Conservation (phyloP, 2,329 filamentous ascomycete genomes). For the Talaromyces rugulosus region DNA sequence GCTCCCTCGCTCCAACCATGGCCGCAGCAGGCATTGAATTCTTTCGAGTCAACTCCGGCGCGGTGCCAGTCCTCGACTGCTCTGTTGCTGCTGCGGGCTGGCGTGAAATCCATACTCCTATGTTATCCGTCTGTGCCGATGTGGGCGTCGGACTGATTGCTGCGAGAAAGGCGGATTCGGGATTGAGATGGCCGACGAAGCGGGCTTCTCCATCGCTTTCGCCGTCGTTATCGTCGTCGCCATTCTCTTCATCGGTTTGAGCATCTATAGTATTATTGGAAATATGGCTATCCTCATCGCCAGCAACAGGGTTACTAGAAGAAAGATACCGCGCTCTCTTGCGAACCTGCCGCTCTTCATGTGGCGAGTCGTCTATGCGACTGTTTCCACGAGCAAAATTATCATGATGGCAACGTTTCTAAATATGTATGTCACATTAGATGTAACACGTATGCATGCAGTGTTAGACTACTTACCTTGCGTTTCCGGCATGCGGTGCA, state of each 20-base stretch:
- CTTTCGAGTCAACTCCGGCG: neutral
- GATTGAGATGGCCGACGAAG: slow-evolving; percentile 56
- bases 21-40: neutral
- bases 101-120: slow-evolving; percentile 53
- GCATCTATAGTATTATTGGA: neutral
- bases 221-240: neutral
- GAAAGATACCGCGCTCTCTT: neutral
- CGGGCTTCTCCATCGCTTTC: neutral
- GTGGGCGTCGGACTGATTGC: slow-evolving; percentile 41
- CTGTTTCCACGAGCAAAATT: neutral
- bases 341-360: neutral
- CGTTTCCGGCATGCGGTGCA: slow-evolving; percentile 6
- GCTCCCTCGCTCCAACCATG: neutral
- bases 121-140: slow-evolving; percentile 47
- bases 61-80: neutral
- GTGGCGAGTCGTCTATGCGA: neutral
- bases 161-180: slow-evolving; percentile 57
- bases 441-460: neutral
- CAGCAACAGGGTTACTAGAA: neutral
- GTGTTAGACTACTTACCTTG: neutral
- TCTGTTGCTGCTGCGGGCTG: slow-evolving; percentile 15
- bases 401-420: slow-evolving; percentile 10
- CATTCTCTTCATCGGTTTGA: neutral
- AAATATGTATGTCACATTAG: neutral
- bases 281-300: neutral